phyloP scores from a whole-genome alignment of 306 rosid species.

The Arachis stenosperma region DNA sequence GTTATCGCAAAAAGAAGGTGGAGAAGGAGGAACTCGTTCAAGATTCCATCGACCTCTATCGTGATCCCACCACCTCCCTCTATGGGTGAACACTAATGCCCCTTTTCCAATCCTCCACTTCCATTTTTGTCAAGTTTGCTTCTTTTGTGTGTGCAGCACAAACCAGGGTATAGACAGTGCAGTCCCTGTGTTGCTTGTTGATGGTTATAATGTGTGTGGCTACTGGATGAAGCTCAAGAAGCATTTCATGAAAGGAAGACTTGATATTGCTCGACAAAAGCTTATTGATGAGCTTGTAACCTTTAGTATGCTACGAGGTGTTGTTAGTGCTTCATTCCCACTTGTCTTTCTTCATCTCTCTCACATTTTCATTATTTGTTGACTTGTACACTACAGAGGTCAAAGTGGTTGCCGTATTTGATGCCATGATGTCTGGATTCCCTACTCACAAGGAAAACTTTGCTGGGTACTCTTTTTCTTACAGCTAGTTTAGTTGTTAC shows the following conservation, averaged over 20 bases:
- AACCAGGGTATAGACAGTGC: slow-evolving; percentile 72
- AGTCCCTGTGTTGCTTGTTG: slow-evolving; percentile 85
- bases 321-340: slow-evolving; percentile 8
- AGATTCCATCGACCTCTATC: slow-evolving; percentile 58
- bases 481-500: slow-evolving; percentile 1
- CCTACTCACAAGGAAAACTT: slow-evolving; percentile 78
- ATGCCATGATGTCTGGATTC: slow-evolving; percentile 93
- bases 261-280: slow-evolving; percentile 83
- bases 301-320: slow-evolving; percentile 83
- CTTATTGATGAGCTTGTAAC: slow-evolving; percentile 78
- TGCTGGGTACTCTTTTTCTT: slow-evolving; percentile 61
- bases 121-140: neutral
- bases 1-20: slow-evolving; percentile 81
- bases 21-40: slow-evolving; percentile 59
- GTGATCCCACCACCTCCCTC: slow-evolving; percentile 76
- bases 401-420: slow-evolving; percentile 88
- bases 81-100: slow-evolving; percentile 57
- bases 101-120: neutral
- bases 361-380: slow-evolving; percentile 28
- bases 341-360: neutral
- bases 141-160: slow-evolving; percentile 54
- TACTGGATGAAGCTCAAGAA: slow-evolving; percentile 92
- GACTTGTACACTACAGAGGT: slow-evolving; percentile 61
- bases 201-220: slow-evolving; percentile 95
- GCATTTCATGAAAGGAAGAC: slow-evolving; percentile 73